Conservation (phyloP, 108 stramenopile genomes). For the Stephanodiscus minutulus region DNA sequence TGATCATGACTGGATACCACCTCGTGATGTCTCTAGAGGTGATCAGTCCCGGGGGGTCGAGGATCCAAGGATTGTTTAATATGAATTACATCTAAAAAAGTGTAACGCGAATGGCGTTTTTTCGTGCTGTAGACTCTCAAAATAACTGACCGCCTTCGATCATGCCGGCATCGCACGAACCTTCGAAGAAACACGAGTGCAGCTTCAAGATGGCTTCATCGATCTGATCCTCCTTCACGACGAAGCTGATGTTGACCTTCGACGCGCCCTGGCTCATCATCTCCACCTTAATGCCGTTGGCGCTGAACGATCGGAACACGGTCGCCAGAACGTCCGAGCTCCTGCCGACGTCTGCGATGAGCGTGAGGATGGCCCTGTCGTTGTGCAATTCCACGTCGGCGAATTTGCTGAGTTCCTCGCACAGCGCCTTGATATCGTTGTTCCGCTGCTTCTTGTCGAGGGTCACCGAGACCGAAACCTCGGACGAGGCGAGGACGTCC, state of each 20-base stretch:
- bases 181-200: constrained; percentile 90
- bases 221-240: constrained; percentile 72
- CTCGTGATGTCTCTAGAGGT: too few species aligned
- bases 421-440: constrained; percentile 50
- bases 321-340: constrained; percentile 91
- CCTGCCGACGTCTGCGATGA: constrained; percentile 91
- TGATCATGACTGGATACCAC: too few species aligned
- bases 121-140: background rate
- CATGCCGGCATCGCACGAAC: constrained; percentile 58
- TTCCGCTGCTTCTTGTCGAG: constrained; percentile 90
- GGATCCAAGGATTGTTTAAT: too few species aligned
- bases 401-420: constrained; percentile 57
- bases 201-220: constrained; percentile 76
- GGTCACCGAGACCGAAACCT: constrained; percentile 97
- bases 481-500: constrained; percentile 97
- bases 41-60: too few species aligned
- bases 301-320: constrained; percentile 87
- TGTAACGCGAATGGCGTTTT: too few species aligned
- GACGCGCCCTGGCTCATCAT: constrained; percentile 94
- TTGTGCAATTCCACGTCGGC: constrained; percentile 74
- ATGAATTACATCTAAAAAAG: too few species aligned
- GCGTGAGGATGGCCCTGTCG: constrained; percentile 82
- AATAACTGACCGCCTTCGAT: constrained; percentile 29
- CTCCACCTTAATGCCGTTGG: constrained; percentile 82
- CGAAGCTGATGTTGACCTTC: constrained; percentile 96